Percentiles rank a stretch among this genome's conserved stretches.
Evolutionary conservation across 495 filamentous ascomycete genomes (phyloP).

Genomic region (Glarea lozoyensis): DNA sequence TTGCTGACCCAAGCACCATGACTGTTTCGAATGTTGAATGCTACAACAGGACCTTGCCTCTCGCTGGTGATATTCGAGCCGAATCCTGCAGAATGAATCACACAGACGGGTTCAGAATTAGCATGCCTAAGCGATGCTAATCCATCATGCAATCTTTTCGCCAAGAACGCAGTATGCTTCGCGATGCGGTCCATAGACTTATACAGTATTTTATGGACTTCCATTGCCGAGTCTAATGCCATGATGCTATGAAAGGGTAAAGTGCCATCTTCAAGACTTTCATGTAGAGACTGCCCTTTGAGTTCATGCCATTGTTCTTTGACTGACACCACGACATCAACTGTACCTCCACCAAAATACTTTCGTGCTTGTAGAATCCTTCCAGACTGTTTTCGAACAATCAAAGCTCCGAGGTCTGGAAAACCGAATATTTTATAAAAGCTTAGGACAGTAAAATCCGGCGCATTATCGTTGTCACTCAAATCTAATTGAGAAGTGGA

Average conservation of each 20-base stretch:
- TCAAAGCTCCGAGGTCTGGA: slow-evolving; percentile 80
- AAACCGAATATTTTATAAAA: slow-evolving; percentile 98
- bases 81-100: slow-evolving; percentile 45
- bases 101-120: slow-evolving; percentile 58
- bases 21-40: slow-evolving; percentile 70
- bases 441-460: slow-evolving; percentile 84
- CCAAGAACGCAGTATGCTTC: slow-evolving; percentile 64
- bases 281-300: slow-evolving; percentile 65
- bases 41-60: slow-evolving; percentile 68
- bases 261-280: slow-evolving; percentile 82
- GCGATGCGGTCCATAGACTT: slow-evolving; percentile 61
- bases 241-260: slow-evolving; percentile 82
- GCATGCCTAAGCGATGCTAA: slow-evolving; percentile 53
- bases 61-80: slow-evolving; percentile 14
- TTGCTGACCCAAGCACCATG: slow-evolving; percentile 68
- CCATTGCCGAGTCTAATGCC: slow-evolving; percentile 65
- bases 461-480: slow-evolving; percentile 46
- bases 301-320: slow-evolving; percentile 66
- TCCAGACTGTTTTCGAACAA: slow-evolving; percentile 66
- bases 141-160: slow-evolving; percentile 45
- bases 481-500: slow-evolving; percentile 72
- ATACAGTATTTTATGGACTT: slow-evolving; percentile 59
- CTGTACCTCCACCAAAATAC: slow-evolving; percentile 95
- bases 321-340: slow-evolving; percentile 61
- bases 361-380: slow-evolving; percentile 51